phyloP scores from a whole-genome alignment of 352 stramenopile genomes.

The Phytophthora citricola region DNA sequence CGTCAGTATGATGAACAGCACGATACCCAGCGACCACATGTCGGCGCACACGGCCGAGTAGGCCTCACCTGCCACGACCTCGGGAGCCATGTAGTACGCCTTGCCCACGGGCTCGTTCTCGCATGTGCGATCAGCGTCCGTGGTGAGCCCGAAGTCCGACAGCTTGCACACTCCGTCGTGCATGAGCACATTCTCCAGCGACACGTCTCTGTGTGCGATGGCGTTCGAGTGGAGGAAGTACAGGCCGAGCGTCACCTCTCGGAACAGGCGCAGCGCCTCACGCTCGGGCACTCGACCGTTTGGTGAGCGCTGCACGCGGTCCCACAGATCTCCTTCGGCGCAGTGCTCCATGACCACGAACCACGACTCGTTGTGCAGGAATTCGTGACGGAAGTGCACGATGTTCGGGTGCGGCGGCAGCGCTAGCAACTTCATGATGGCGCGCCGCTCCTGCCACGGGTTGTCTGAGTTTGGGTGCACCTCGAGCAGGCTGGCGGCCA shows the following conservation, averaged over 20 bases:
- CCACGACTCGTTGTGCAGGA: slow-evolving; percentile 52
- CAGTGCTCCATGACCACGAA: slow-evolving; percentile 65
- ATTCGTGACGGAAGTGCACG: slow-evolving; percentile 45
- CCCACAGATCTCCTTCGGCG: slow-evolving; percentile 49
- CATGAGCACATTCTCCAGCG: slow-evolving; percentile 62
- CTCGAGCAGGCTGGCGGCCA: slow-evolving; percentile 29
- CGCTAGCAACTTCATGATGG: slow-evolving; percentile 21
- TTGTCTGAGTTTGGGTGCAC: slow-evolving; percentile 43
- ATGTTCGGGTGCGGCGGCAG: slow-evolving; percentile 47
- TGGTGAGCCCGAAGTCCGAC: slow-evolving; percentile 64
- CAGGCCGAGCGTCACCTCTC: slow-evolving; percentile 41
- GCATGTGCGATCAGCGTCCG: slow-evolving; percentile 24
- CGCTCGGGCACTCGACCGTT: slow-evolving; percentile 31
- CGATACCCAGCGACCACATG: slow-evolving; percentile 71
- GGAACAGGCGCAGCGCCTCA: slow-evolving; percentile 32
- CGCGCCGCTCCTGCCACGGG: slow-evolving; percentile 41
- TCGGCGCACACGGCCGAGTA: slow-evolving; percentile 59
- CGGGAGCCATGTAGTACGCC: slow-evolving; percentile 63
- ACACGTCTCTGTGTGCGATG: slow-evolving; percentile 64
- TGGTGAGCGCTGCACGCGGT: slow-evolving; percentile 27
- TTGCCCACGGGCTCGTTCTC: slow-evolving; percentile 41
- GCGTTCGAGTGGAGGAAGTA: slow-evolving; percentile 46
- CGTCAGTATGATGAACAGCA: slow-evolving; percentile 72
- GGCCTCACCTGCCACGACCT: slow-evolving; percentile 38
- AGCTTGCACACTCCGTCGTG: slow-evolving; percentile 42